Evolutionary conservation across 2,329 filamentous ascomycete genomes (phyloP).

Genomic region (Aaosphaeria arxii): DNA sequence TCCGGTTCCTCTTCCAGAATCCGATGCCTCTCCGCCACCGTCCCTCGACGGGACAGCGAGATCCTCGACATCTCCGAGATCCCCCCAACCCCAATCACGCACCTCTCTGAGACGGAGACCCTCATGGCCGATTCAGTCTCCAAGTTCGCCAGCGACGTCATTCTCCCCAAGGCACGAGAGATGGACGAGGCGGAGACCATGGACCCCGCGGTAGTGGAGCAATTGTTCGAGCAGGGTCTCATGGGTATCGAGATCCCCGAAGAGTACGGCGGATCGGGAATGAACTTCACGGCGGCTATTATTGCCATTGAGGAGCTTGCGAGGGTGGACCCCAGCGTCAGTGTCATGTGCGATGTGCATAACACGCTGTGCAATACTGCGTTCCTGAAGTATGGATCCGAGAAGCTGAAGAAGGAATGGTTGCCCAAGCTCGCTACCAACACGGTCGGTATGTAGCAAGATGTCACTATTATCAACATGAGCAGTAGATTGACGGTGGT

Average conservation of each 20-base stretch:
- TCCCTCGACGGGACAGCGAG: slow-evolving; percentile 38
- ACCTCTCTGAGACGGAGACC: slow-evolving; percentile 83
- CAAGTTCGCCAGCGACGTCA: slow-evolving; percentile 85
- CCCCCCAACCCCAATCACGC: slow-evolving; percentile 86
- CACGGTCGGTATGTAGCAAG: slow-evolving; percentile 60
- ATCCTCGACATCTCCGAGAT: slow-evolving; percentile 68
- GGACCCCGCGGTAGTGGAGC: slow-evolving; percentile 84
- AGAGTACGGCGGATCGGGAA: slow-evolving; percentile 91
- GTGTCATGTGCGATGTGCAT: slow-evolving; percentile 94
- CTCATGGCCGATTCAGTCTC: slow-evolving; percentile 87
- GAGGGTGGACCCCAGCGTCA: slow-evolving; percentile 88
- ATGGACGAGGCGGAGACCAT: slow-evolving; percentile 98
- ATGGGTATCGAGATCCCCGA: slow-evolving; percentile 98
- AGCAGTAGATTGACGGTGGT: neutral
- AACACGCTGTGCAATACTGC: slow-evolving; percentile 97
- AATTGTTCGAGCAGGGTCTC: slow-evolving; percentile 93
- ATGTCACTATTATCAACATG: neutral
- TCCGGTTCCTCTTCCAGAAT: slow-evolving; percentile 8
- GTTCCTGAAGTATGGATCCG: slow-evolving; percentile 78
- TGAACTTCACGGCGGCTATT: slow-evolving; percentile 98
- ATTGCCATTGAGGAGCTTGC: slow-evolving; percentile 97
- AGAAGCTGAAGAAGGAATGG: slow-evolving; percentile 77
- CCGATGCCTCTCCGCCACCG: slow-evolving; percentile 44
- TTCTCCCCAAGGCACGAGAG: slow-evolving; percentile 86
- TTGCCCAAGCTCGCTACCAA: slow-evolving; percentile 86